Evolutionary conservation across 257 asterid species (phyloP), one percentile per base, ranked within the genome.

Genomic region (Ilex asprella): DNA sequence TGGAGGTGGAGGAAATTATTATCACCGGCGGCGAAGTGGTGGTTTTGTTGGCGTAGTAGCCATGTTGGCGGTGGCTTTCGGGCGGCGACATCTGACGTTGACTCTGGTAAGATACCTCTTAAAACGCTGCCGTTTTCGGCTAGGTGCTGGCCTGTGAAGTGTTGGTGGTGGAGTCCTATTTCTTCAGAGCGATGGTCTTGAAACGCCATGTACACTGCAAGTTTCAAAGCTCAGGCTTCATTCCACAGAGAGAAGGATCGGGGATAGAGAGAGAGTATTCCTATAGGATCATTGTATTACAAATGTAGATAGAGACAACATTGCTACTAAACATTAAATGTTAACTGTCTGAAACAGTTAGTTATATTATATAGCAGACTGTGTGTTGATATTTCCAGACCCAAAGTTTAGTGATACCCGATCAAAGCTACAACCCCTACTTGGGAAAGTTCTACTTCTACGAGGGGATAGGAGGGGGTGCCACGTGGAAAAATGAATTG

Each of bases 111-210:
- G 54, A 11, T 12, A 12, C 5, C 14, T 49, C n/a, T 7, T 12
- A n/a, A 49, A 15, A 49, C 16, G 54, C 13, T 50, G 65, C 13
- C 16, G 54, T 49, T 49, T 35, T 35, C 41, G 41, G 41, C 13
- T 49, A 49, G 6, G 54, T 49, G 54, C 13, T 15, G 54, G 54
- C 3, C 14, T 7, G 32, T 60, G 43, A 50, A 44, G 63, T 35
- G 62, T 13, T 50, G 66, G 70, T 66, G 63, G 10, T 72, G 79
- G 44, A 74, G 66, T 30, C 39, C 82, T 77, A 77, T 77, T 59
- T 69, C 75, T 67, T 67, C 71, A 41, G 79, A 74, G 66, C 73
- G 63, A 63, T 77, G 82, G 71, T 77, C 82, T 66, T 77, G 76
- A 58, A 73, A 77, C 73, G 69, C 76, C 79, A 77, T 77, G 10